Percentiles rank a stretch among this genome's conserved stretches.
phyloP scores from a whole-genome alignment of 352 stramenopile species.

The Phytophthora lateralis region DNA sequence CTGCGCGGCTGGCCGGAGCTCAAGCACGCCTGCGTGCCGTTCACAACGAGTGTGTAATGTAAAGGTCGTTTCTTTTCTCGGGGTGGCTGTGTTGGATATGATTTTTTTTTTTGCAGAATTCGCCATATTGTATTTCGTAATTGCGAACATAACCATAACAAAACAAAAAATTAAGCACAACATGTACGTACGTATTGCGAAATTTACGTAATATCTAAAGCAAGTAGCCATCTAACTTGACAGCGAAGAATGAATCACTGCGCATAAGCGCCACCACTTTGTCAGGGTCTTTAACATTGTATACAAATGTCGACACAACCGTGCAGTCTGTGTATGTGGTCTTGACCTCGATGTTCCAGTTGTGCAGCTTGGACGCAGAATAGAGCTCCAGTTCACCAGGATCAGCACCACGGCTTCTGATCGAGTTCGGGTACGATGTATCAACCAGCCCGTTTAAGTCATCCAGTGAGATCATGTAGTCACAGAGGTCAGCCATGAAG shows the following conservation, averaged over 20 bases:
- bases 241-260: not conserved
- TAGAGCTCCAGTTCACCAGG: conserved; percentile 8
- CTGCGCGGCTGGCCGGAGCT: no score
- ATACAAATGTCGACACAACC: not conserved
- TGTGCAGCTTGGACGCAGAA: conserved; percentile 9
- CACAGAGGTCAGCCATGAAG: not conserved
- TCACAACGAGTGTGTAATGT: no score
- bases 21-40: no score
- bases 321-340: conserved; percentile 1
- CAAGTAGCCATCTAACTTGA: conserved; percentile 1
- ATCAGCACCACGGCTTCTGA: not conserved
- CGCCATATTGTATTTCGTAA: not conserved
- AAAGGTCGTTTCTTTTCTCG: no score
- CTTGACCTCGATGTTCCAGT: conserved; percentile 9
- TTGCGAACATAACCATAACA: not conserved
- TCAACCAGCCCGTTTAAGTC: conserved; percentile 9
- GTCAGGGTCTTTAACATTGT: not conserved
- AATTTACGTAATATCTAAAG: not conserved
- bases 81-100: no score
- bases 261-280: not conserved
- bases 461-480: conserved; percentile 7
- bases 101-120: no score
- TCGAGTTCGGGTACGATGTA: not conserved
- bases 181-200: no score
- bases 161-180: not conserved